Evolutionary conservation across 2,329 filamentous ascomycete genomes (phyloP).

Genomic region (Fonsecaea pedrosoi): DNA sequence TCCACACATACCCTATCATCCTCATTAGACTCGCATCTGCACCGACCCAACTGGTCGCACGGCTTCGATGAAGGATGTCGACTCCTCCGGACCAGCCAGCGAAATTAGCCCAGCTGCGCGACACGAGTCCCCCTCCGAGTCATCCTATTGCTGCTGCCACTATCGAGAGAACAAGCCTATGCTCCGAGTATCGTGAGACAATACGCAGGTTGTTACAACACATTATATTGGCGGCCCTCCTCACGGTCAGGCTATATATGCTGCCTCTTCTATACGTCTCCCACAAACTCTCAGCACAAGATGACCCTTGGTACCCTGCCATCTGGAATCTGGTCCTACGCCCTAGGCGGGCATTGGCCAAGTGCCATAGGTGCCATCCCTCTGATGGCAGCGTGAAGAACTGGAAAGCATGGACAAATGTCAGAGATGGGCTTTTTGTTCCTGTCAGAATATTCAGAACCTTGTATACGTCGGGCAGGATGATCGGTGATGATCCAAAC

Average conservation of each 20-base stretch:
- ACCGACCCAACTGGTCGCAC: neutral
- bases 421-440: conserved; percentile 13
- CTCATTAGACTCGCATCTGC: neutral
- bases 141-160: neutral
- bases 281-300: conserved; percentile 27
- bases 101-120: neutral
- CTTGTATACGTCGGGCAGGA: conserved; percentile 25
- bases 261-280: conserved; percentile 33
- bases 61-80: neutral
- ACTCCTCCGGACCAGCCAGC: neutral
- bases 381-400: neutral
- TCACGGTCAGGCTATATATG: conserved; percentile 33
- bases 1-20: neutral
- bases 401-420: conserved; percentile 10
- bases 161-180: conserved; percentile 12
- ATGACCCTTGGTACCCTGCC: conserved; percentile 27
- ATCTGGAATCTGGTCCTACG: conserved; percentile 25
- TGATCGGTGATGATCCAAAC: conserved; percentile 24
- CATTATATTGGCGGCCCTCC: conserved; percentile 24
- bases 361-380: conserved; percentile 9
- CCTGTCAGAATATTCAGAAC: conserved; percentile 21
- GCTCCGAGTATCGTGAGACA: conserved; percentile 45
- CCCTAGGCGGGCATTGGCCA: conserved; percentile 12
- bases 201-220: conserved; percentile 30
- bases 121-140: neutral